These are phyloP conservation scores for Astrocystis sublimbata DNA, from an alignment of 495 filamentous ascomycete species.

Conservation along the genomic window DNA sequence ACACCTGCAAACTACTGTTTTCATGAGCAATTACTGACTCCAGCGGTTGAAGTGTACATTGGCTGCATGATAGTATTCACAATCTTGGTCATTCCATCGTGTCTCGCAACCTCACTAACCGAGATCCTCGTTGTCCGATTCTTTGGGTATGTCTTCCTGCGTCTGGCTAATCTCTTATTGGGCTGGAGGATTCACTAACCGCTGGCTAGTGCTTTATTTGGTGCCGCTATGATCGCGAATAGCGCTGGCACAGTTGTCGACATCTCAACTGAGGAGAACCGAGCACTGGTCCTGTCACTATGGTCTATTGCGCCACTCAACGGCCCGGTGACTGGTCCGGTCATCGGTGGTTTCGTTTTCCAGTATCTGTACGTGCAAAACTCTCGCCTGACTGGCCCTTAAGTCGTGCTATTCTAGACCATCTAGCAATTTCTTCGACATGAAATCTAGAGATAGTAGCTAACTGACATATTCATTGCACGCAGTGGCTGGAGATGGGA, in stretches of 20 bases:
- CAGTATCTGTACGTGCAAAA: too few relatives aligned
- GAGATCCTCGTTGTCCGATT: conserved; percentile 71
- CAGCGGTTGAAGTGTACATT: too few relatives aligned
- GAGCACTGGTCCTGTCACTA: conserved; percentile 70
- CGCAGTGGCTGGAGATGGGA: conserved; percentile 87
- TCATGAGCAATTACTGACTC: too few relatives aligned
- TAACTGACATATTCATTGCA: too few relatives aligned
- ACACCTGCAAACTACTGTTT: too few relatives aligned
- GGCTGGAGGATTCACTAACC: not conserved
- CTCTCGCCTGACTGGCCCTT: too few relatives aligned
- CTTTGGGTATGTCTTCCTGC: conserved; percentile 54
- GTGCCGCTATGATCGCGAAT: conserved; percentile 77
- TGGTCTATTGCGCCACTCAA: conserved; percentile 81
- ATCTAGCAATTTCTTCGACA: too few relatives aligned
- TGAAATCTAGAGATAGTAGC: too few relatives aligned
- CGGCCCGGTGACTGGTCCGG: conserved; percentile 63
- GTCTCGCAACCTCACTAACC: conserved; percentile 62
- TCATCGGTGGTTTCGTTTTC: conserved; percentile 76
- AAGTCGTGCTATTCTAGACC: too few relatives aligned
- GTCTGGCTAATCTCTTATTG: too few relatives aligned
- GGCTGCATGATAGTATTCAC: conserved; percentile 61
- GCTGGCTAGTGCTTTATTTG: conserved; percentile 62
- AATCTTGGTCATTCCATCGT: conserved; percentile 70
- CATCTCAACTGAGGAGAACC: conserved; percentile 67
- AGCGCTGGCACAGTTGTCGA: conserved; percentile 82